Base-by-base conservation (phyloP, 805 yeast species). In the Starmerella lactis-condensi region DNA sequence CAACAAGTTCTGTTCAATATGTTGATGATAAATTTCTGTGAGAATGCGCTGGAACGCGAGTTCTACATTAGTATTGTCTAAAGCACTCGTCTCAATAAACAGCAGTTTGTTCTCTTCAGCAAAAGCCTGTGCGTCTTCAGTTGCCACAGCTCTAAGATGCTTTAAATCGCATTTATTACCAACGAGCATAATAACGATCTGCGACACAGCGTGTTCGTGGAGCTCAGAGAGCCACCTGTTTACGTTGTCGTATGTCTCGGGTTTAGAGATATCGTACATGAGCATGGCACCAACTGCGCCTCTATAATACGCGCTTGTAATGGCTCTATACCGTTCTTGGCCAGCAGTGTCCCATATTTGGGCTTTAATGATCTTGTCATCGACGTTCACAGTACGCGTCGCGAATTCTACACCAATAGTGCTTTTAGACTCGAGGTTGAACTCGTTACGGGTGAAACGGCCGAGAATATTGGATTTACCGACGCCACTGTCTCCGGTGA, bases 401-500 rank as follows among this genome's bases (percentile, higher is more conserved):
- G 96, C 96, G 60, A 85, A 85, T 57, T 89, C 98, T 31, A 89
- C 98, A 29, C 98, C 98, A 51, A 85, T 85, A 17, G 98, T 85
- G 32, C 92, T 76, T 56, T 89, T 73, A 12, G 89, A 73, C 53
- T 89, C 96, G 41, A 83, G 66, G 58, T 83, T 82, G 62, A 89
- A 85, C 57, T 85, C 96, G 57, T 85, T 83, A 40, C 93, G 71
- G 9, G 96, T 82, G 64, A 85, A 85, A 47, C 98, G 71, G 32
- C 93, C 78, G 34, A 85, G 66, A 37, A 85, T 64, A 60, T 89
- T 89, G 48, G 95, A 79, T 54, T 85, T 85, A 37, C 98, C 98
- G 31, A 89, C 96, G 34, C 94, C 92, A 9, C 93, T 78, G 55
- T 89, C 96, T 28, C 96, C 96, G 53, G 89, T 85, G 53, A 85